A percentile compares a stretch with the other conserved stretches of the same genome.
These are phyloP conservation scores for Penicillium frequentans DNA, from an alignment of 2,329 filamentous ascomycete species.

Conservation along the genomic window DNA sequence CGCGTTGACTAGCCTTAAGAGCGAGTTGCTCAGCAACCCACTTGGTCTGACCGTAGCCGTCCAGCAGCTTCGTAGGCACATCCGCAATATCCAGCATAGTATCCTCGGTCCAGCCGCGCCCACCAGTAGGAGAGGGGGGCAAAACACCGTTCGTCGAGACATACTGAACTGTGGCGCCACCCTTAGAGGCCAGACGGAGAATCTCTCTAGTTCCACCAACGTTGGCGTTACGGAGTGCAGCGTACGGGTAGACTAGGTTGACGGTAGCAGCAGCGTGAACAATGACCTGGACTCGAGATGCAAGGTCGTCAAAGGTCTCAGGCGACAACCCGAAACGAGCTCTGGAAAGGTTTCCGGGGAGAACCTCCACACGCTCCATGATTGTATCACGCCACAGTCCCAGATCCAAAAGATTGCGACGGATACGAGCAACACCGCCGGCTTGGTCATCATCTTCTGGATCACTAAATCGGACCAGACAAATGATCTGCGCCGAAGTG, in stretches of 20 bases:
- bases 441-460: constrained; percentile 64
- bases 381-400: constrained; percentile 76
- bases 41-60: constrained; percentile 78
- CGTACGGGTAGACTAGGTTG: constrained; percentile 79
- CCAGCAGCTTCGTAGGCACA: constrained; percentile 66
- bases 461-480: constrained; percentile 71
- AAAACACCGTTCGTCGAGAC: constrained; percentile 79
- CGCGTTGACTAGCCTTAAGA: constrained; percentile 65
- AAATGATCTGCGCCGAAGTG: constrained; percentile 69
- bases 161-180: constrained; percentile 72
- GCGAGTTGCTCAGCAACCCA: constrained; percentile 79
- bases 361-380: constrained; percentile 73
- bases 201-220: constrained; percentile 78
- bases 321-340: constrained; percentile 67
- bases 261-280: constrained; percentile 77
- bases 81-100: constrained; percentile 66
- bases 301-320: constrained; percentile 65
- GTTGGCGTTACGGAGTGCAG: constrained; percentile 70
- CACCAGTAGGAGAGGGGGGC: constrained; percentile 64
- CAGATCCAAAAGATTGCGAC: constrained; percentile 74
- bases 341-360: constrained; percentile 71
- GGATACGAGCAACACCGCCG: constrained; percentile 69
- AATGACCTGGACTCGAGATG: constrained; percentile 67
- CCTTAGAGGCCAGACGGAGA: constrained; percentile 66
- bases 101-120: constrained; percentile 70